Evolutionary conservation across 2,329 filamentous ascomycete genomes (phyloP), one percentile per base, ranked within the genome.

Genomic region (Nigrograna mackinnonii): DNA sequence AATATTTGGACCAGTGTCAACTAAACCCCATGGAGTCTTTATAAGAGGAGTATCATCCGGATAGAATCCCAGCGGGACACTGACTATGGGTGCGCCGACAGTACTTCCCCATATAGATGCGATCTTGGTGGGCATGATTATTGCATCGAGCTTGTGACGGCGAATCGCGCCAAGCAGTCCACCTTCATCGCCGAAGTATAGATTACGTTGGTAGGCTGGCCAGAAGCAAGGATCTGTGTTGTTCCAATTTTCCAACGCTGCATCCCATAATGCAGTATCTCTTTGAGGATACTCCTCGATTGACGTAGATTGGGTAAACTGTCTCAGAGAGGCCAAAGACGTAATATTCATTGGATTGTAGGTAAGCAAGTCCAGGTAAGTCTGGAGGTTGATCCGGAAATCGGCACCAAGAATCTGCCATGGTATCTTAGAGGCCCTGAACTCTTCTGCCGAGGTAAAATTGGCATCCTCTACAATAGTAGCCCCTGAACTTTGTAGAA

Each of bases 391-490:
- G 19, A 7, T 18, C 12, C 9, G 13, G 34, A 36, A 36, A 12
- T 36, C 34, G 16, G 34, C 34, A 12, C 19, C 7, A 12, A 22
- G 12, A 13, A 18, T 22, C 11, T 28, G 11, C 24, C 24, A 28
- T n/a, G n/a, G n/a, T n/a, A n/a, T n/a, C n/a, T n/a, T n/a, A n/a
- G n/a, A n/a, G 6, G 6, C 22, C 16, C 33, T 5, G 18, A n/a
- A 85, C 60, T 28, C 24, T 28, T 28, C 14, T 11, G 24, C 24
- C 24, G 24, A 28, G 24, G 24, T 14, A 28, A 28, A 28, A 14
- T 12, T 11, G 11, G 17, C 31, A 34, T 34, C 16, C 11, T 34
- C 31, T 9, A 34, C 31, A 9, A 34, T 34, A 12, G 31, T 34
- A n/a, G 3, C 31, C 17, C 31, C 31, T 34, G 9, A 11, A 11